Conservation (phyloP, 2,329 filamentous ascomycete genomes). For the Fusarium sp. region DNA sequence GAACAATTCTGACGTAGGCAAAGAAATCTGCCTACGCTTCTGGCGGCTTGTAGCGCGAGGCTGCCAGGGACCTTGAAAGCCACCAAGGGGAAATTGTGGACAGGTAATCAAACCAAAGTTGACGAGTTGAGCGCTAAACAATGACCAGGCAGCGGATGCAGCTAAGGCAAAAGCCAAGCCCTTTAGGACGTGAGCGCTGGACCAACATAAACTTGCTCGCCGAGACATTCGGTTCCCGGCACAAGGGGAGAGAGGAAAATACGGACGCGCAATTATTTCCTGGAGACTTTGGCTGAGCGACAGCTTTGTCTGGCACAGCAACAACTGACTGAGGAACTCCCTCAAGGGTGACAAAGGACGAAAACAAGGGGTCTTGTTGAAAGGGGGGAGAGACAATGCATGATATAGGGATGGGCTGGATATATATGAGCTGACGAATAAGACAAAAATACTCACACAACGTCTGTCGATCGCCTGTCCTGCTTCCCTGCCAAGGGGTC, state of each 20-base stretch:
- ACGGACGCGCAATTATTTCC: conserved; percentile 12
- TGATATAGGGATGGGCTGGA: conserved; percentile 11
- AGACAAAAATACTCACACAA: conserved; percentile 37
- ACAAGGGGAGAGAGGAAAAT: conserved; percentile 4
- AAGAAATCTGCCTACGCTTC: conserved; percentile 27
- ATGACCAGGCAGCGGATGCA: conserved; percentile 16
- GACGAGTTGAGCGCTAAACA: conserved; percentile 17
- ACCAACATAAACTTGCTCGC: conserved; percentile 13
- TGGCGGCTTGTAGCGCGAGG: conserved; percentile 39
- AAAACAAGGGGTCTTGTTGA: conserved; percentile 7
- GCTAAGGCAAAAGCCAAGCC: neutral
- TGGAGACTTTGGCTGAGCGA: neutral
- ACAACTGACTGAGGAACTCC: conserved; percentile 2
- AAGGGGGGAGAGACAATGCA: conserved; percentile 3
- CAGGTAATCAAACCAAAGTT: conserved; percentile 42
- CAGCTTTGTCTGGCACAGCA: conserved; percentile 4
- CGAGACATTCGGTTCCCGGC: neutral
- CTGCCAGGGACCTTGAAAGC: conserved; percentile 39
- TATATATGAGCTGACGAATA: conserved; percentile 14
- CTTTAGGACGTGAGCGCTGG: neutral
- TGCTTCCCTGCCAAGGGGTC: conserved; percentile 33
- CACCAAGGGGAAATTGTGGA: conserved; percentile 46
- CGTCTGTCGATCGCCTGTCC: conserved; percentile 33
- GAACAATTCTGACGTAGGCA: conserved; percentile 43
- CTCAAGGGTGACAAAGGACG: conserved; percentile 2